Evolutionary conservation across 768 basidiomycete genomes (phyloP), one percentile per base, ranked within the genome.

Genomic region (Lactifluus piperatus): DNA sequence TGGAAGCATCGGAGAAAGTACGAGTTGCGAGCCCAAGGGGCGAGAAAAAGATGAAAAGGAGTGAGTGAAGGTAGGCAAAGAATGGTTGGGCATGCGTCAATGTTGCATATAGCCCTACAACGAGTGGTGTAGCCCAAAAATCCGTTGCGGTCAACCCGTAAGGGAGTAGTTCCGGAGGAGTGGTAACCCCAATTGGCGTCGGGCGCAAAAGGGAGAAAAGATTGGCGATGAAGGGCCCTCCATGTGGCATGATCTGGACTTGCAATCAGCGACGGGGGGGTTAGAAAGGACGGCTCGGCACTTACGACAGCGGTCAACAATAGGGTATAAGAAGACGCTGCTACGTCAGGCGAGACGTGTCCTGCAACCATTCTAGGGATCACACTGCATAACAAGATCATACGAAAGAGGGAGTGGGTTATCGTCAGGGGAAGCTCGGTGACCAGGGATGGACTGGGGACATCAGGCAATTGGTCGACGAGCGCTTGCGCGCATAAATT

Each of bases 111-210:
- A 94, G 68, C 1, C 77, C 87, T 11, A 91, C 91, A 65, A 85
- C 73, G 64, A 85, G 72, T 7, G 91, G 85, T 9, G 93, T 91
- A 70, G 82, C 82, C 92, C 93, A 95, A 30, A 93, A 70, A 68
- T 95, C 94, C 0, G 82, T 79, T 24, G 84, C 82, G 44, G 84
- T 86, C 93, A 93, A 95, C 13, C 94, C 94, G 57, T 86, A 86
- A 0, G 89, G 79, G 54, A 77, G 77, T 8, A 97, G 77, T 69
- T 94, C 93, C 0, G 84, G 77, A 1, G 94, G 93, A 0, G 91
- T 92, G 34, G 83, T 75, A 22, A 94, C 70, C 5, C 79, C 67
- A 58, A 91, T 75, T 0, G 85, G 75, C 5, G 83, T 83, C 0
- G 91, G 88, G 60, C 85, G 81, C 43, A 91, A 76, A 72, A 91